Conservation (phyloP, 768 basidiomycete species). For the Leccinum uliginosum region DNA sequence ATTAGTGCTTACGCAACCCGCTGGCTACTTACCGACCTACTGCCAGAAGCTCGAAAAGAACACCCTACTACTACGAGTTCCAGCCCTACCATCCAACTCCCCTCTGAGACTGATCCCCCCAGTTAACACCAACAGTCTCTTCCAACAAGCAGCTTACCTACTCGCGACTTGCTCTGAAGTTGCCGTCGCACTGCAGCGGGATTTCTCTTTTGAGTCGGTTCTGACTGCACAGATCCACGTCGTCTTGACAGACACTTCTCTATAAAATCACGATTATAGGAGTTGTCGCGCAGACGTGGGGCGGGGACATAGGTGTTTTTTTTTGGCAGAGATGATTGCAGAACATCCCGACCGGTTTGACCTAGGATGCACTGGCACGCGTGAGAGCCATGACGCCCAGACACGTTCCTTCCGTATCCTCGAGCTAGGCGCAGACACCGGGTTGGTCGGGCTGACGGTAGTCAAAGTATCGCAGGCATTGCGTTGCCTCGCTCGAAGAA, state of each 20-base stretch:
- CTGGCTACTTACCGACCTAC: slow-evolving; percentile 65
- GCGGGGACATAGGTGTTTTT: slow-evolving; percentile 56
- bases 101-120: neutral
- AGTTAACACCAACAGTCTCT: slow-evolving; percentile 33
- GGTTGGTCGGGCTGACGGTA: slow-evolving; percentile 43
- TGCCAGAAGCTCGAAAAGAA: slow-evolving; percentile 18
- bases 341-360: slow-evolving; percentile 52
- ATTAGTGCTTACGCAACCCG: slow-evolving; percentile 58
- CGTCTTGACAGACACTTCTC: slow-evolving; percentile 59
- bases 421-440: slow-evolving; percentile 57
- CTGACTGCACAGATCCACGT: slow-evolving; percentile 30
- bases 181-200: slow-evolving; percentile 55
- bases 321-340: slow-evolving; percentile 71
- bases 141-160: slow-evolving; percentile 55
- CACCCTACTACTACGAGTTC: neutral
- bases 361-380: slow-evolving; percentile 16
- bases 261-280: slow-evolving; percentile 62
- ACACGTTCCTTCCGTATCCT: slow-evolving; percentile 35
- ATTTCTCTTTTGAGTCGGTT: slow-evolving; percentile 41
- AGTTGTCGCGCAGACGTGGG: slow-evolving; percentile 89
- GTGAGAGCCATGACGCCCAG: neutral
- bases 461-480: slow-evolving; percentile 29
- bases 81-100: neutral
- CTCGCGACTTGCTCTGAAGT: slow-evolving; percentile 64
- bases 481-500: neutral